A percentile compares a stretch with the other conserved stretches of the same genome.
These are phyloP conservation scores for Dactylellina parvicollis DNA, from an alignment of 2,329 filamentous ascomycete species.

Conservation along the genomic window DNA sequence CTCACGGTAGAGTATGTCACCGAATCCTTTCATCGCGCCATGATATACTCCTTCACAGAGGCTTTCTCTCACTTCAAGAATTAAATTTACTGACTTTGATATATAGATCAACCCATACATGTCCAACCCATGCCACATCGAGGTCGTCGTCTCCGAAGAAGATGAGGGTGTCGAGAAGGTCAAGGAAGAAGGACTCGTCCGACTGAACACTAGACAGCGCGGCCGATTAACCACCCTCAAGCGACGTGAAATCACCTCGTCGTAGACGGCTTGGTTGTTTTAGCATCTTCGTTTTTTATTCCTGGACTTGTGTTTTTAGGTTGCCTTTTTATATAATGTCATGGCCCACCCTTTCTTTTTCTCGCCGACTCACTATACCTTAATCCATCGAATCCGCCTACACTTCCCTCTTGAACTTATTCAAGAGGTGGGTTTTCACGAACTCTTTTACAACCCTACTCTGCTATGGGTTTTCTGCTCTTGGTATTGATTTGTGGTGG, in stretches of 20 bases:
- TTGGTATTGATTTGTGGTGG: constrained; percentile 26
- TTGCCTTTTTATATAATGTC: constrained; percentile 54
- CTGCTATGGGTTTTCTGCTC: constrained; percentile 18
- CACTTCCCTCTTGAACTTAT: constrained; percentile 10
- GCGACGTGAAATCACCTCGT: constrained; percentile 68
- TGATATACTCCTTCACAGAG: constrained; percentile 7
- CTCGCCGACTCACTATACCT: constrained; percentile 28
- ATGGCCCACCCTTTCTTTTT: constrained; percentile 35
- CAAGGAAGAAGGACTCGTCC: constrained; percentile 65
- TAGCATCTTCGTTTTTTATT: constrained; percentile 45
- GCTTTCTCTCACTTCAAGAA: neutral
- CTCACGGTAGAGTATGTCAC: constrained; percentile 98
- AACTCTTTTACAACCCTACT: constrained; percentile 28
- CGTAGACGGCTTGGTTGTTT: constrained; percentile 60
- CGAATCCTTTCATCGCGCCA: too few species aligned
- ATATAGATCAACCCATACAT: constrained; percentile 99
- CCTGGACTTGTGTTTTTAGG: constrained; percentile 46
- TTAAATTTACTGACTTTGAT: neutral
- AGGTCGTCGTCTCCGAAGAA: constrained; percentile 98
- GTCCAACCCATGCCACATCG: constrained; percentile 99
- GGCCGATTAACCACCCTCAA: constrained; percentile 68
- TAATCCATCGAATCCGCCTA: constrained; percentile 42
- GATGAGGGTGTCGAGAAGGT: constrained; percentile 96
- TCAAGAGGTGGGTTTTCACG: constrained; percentile 23
- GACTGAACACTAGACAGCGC: constrained; percentile 91